Conservation (phyloP, 345 rosid species). For the Atalantia buxifolia region DNA sequence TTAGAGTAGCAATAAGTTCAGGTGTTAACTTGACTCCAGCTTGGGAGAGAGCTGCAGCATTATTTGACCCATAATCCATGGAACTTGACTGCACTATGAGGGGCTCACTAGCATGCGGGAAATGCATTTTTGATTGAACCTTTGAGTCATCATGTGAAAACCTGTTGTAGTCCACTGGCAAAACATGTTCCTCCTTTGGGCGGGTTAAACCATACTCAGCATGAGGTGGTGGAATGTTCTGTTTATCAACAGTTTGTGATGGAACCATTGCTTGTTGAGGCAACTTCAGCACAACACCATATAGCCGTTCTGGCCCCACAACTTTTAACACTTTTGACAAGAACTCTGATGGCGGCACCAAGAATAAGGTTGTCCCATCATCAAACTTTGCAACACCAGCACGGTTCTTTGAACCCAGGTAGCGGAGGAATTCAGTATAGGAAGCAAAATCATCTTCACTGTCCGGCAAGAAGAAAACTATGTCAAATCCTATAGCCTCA, state of each 20-base stretch:
- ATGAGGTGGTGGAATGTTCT: slow-evolving; percentile 32
- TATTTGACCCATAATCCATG: slow-evolving; percentile 32
- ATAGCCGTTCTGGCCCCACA: slow-evolving; percentile 81
- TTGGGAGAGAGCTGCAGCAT: slow-evolving; percentile 39
- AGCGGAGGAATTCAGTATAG: slow-evolving; percentile 89
- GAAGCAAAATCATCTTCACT: slow-evolving; percentile 94
- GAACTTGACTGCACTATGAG: slow-evolving; percentile 31
- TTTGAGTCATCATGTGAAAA: slow-evolving; percentile 47
- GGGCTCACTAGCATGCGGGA: slow-evolving; percentile 33
- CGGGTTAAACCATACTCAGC: slow-evolving; percentile 33
- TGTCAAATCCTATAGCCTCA: slow-evolving; percentile 76
- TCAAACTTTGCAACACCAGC: slow-evolving; percentile 96
- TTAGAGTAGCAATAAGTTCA: slow-evolving; percentile 75
- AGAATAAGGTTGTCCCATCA: slow-evolving; percentile 81
- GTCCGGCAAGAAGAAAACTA: slow-evolving; percentile 91
- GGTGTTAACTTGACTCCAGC: slow-evolving; percentile 73
- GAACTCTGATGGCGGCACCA: slow-evolving; percentile 97
- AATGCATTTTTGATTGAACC: slow-evolving; percentile 33
- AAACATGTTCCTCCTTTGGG: slow-evolving; percentile 38
- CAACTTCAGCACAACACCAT: slow-evolving; percentile 91
- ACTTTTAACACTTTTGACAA: slow-evolving; percentile 75
- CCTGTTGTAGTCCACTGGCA: slow-evolving; percentile 39
- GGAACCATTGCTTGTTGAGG: slow-evolving; percentile 49
- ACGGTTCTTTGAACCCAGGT: slow-evolving; percentile 84
- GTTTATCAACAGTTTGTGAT: slow-evolving; percentile 38